These are phyloP conservation scores for Sarocladium oryzae DNA, from an alignment of 2,329 filamentous ascomycete genomes.

Conservation along the genomic window DNA sequence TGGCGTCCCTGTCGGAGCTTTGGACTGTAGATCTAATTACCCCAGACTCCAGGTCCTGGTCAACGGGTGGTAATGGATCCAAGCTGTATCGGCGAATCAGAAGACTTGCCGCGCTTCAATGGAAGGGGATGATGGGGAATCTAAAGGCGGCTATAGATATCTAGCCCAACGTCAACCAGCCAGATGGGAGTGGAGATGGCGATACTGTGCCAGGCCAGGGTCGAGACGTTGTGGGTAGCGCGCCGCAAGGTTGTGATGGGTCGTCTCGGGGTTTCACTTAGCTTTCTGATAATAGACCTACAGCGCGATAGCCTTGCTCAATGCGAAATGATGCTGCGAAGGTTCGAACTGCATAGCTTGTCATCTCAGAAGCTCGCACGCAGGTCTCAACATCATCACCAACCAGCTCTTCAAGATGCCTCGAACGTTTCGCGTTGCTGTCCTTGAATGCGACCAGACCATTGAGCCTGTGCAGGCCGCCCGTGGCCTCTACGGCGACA, in stretches of 20 bases:
- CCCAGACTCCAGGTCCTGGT: not conserved
- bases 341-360: too few species aligned
- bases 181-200: not conserved
- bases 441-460: slow-evolving; percentile 27
- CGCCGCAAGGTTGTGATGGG: too few species aligned
- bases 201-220: too few species aligned
- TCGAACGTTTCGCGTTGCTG: slow-evolving; percentile 16
- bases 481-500: slow-evolving; percentile 24
- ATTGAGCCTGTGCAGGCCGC: slow-evolving; percentile 19
- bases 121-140: not conserved
- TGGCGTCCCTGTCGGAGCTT: too few species aligned
- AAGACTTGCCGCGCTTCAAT: not conserved
- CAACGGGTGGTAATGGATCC: not conserved
- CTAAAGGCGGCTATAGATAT: not conserved
- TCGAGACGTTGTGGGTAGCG: too few species aligned
- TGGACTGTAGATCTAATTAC: too few species aligned
- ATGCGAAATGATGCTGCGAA: too few species aligned
- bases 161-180: not conserved
- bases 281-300: too few species aligned
- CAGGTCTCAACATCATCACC: too few species aligned
- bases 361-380: too few species aligned
- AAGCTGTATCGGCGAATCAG: not conserved
- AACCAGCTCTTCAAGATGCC: not conserved
- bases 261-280: too few species aligned
- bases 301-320: too few species aligned